Evolutionary conservation across 805 yeast genomes (phyloP), one percentile per base, ranked within the genome.

Genomic region (Schwanniomyces polymorphus): DNA sequence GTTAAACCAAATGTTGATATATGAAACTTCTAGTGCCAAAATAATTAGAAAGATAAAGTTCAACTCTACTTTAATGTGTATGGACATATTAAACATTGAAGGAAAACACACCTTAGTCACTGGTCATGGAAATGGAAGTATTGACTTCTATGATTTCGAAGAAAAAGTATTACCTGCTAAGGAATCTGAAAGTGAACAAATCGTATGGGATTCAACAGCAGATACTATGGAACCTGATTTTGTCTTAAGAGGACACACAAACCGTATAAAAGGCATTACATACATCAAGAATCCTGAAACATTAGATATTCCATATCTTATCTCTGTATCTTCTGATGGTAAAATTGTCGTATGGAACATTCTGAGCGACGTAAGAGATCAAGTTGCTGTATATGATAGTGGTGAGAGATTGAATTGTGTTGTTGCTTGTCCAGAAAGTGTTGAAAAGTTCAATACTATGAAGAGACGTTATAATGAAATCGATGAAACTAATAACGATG

Each of bases 361-460:
- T 16, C 38, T 55, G 2, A 69, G 85, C 61, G 62, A 68, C 0
- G 58, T 71, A 2, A 76, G 78, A 57, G 95, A 88, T 58, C 96
- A 91, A 64, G 79, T 91, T 21, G 97, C 97, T 0, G 94, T 90
- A 3, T 92, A 91, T 63, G 89, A 85, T 53, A 80, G 92, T 17
- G 96, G 95, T 10, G 98, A 94, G 68, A 78, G 99, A 59, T 77
- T 94, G 52, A 92, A 89, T 64, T 92, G 97, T 69, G 84, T 91
- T 18, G 79, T 85, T 11, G 78, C 87, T 2, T 81, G 88, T 43
- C 82, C 86, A 34, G 99, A 92, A 60, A 65, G 75, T 7, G 79
- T 92, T 31, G 98, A 94, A 63, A 85, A 85, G 62, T 65, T 77
- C 16, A 82, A 75, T 2, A 80, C 88, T 7, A 81, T 87, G 85